A percentile compares a stretch with the other conserved stretches of the same genome.
phyloP scores from a whole-genome alignment of 2,329 filamentous ascomycete species.

The Penicillium sp. region DNA sequence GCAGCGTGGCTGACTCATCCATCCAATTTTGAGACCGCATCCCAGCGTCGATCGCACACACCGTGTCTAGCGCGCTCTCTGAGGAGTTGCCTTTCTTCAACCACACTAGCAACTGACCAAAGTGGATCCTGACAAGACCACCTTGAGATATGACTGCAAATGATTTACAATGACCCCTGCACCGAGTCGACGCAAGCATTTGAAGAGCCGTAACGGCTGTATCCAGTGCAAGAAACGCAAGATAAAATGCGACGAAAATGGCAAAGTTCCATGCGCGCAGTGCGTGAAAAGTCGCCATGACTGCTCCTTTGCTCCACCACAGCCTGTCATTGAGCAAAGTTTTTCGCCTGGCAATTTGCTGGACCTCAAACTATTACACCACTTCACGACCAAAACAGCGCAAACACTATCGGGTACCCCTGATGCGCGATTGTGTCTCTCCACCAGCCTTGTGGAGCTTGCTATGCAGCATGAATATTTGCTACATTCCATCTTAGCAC shows the following conservation, averaged over 20 bases:
- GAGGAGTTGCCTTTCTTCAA: neutral
- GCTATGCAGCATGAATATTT: neutral
- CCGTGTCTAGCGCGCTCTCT: neutral
- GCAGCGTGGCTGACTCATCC: neutral
- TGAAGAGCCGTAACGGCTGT: constrained; percentile 4
- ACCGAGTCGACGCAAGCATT: constrained; percentile 1
- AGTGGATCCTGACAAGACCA: neutral
- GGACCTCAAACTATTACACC: neutral
- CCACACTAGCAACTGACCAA: neutral
- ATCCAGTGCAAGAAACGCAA: constrained; percentile 1
- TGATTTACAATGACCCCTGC: neutral
- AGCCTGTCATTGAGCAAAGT: neutral
- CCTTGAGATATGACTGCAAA: neutral
- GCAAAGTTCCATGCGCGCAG: neutral
- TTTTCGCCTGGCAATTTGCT: neutral
- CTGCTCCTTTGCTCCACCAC: neutral
- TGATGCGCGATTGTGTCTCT: neutral
- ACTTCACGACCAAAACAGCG: neutral
- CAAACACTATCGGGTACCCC: neutral
- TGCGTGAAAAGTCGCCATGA: neutral
- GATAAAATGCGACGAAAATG: constrained; percentile 3
- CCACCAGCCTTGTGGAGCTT: neutral
- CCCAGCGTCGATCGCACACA: neutral
- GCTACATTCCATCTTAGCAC: neutral
- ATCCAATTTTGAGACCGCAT: neutral